These are phyloP conservation scores for Diplodia corticola DNA, from an alignment of 2,329 filamentous ascomycete species.

Conservation along the genomic window DNA sequence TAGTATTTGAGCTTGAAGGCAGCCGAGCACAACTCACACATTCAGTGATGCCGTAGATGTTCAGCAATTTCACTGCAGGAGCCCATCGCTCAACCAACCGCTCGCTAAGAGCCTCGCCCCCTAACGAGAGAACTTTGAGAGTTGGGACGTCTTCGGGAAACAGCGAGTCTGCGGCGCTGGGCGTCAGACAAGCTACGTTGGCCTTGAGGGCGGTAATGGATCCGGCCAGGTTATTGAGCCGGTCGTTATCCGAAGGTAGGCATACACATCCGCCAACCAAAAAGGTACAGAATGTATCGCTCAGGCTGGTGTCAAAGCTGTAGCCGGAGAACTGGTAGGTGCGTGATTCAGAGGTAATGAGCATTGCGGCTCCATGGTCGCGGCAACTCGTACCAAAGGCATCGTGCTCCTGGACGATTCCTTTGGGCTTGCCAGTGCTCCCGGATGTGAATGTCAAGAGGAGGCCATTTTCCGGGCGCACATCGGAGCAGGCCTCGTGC, in stretches of 20 bases:
- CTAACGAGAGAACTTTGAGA: constrained; percentile 41
- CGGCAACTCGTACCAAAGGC: constrained; percentile 20
- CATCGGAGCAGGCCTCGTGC: background rate
- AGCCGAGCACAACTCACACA: no score
- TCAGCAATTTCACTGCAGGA: constrained; percentile 35
- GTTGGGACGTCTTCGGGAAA: constrained; percentile 41
- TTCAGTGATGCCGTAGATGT: constrained; percentile 45
- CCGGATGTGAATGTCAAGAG: constrained; percentile 42
- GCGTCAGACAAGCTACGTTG: background rate
- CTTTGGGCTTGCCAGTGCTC: constrained; percentile 38
- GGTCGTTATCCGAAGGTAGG: constrained; percentile 23
- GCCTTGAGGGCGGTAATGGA: background rate
- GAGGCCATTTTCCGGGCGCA: background rate
- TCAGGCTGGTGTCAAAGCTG: background rate
- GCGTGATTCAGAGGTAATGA: background rate
- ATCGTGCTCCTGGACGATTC: constrained; percentile 20
- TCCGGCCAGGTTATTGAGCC: constrained; percentile 36
- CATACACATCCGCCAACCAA: constrained; percentile 29
- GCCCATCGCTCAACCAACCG: constrained; percentile 32
- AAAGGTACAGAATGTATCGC: background rate
- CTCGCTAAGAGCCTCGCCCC: constrained; percentile 35
- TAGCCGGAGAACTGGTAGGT: constrained; percentile 2
- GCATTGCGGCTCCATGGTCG: constrained; percentile 28
- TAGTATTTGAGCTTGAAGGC: no score
- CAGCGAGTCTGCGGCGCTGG: constrained; percentile 37